Evolutionary conservation across 345 rosid species (phyloP).

Genomic region (Melaleuca quinquenervia): DNA sequence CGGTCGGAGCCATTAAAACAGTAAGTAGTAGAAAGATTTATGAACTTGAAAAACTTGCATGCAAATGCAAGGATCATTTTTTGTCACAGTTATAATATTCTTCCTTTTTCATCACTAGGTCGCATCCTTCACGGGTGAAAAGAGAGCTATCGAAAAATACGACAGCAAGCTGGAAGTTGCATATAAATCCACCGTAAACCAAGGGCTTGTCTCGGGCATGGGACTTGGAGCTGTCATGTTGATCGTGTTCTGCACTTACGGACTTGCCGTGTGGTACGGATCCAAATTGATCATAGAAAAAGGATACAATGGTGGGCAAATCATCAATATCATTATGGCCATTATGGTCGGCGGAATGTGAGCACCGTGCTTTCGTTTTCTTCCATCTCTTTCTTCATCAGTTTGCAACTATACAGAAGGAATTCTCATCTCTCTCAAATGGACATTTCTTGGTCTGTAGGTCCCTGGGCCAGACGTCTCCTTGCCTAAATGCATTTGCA

Average conservation of each 20-base stretch:
- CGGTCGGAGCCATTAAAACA: slow-evolving; percentile 73
- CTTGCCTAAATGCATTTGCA: slow-evolving; percentile 52
- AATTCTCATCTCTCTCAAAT: background rate
- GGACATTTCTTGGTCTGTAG: slow-evolving; percentile 5
- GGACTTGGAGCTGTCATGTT: slow-evolving; percentile 46
- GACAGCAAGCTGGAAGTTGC: slow-evolving; percentile 45
- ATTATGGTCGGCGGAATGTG: slow-evolving; percentile 77
- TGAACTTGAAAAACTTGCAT: background rate
- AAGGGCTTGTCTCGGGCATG: slow-evolving; percentile 62
- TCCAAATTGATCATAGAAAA: slow-evolving; percentile 42
- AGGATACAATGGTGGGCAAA: slow-evolving; percentile 72
- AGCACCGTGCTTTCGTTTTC: slow-evolving; percentile 4
- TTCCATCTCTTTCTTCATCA: background rate
- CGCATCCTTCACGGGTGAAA: slow-evolving; percentile 86
- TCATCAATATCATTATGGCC: slow-evolving; percentile 53
- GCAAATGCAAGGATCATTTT: background rate
- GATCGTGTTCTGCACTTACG: slow-evolving; percentile 40
- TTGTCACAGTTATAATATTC: background rate
- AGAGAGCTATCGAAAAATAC: slow-evolving; percentile 51
- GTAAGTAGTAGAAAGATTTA: slow-evolving; percentile 20
- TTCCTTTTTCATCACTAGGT: slow-evolving; percentile 27
- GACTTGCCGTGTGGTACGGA: slow-evolving; percentile 70
- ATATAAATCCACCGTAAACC: slow-evolving; percentile 38
- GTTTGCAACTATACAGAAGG: background rate
- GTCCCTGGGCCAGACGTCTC: slow-evolving; percentile 61